A percentile compares a stretch with the other conserved stretches of the same genome.
Evolutionary conservation across 2,329 filamentous ascomycete genomes (phyloP).

Genomic region (Epichloe glyceriae): DNA sequence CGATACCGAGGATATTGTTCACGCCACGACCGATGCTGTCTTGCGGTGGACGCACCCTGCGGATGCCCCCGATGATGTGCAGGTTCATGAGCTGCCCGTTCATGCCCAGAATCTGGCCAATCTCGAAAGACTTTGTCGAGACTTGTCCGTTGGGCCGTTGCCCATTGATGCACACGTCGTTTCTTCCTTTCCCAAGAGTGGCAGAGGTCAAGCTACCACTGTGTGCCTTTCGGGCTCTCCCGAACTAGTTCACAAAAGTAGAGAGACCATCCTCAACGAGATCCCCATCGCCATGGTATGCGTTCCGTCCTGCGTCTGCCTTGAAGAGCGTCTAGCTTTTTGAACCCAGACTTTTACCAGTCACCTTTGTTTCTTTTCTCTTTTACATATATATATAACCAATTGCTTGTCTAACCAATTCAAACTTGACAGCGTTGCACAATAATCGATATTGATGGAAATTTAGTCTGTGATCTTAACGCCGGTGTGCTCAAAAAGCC

Average conservation of each 20-base stretch:
- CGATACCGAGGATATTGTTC: conserved; percentile 86
- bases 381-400: neutral
- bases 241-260: conserved; percentile 78
- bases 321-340: neutral
- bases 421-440: conserved; percentile 53
- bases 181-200: conserved; percentile 63
- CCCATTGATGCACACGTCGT: conserved; percentile 76
- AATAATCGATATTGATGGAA: conserved; percentile 84
- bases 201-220: conserved; percentile 63
- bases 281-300: conserved; percentile 86
- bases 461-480: conserved; percentile 66
- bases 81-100: conserved; percentile 81
- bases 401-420: neutral
- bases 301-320: conserved; percentile 8
- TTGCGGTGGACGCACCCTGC: conserved; percentile 89
- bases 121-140: conserved; percentile 66
- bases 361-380: neutral
- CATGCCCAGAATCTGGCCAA: conserved; percentile 77
- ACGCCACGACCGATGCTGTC: conserved; percentile 77
- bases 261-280: conserved; percentile 80
- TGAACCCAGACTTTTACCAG: neutral
- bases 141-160: conserved; percentile 58
- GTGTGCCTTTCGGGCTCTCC: conserved; percentile 82
- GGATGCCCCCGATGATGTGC: conserved; percentile 70
- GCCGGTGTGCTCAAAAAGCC: conserved; percentile 57